These are phyloP conservation scores for Meyerozyma guilliermondii DNA, from an alignment of 1,139 yeast species.

Conservation along the genomic window DNA sequence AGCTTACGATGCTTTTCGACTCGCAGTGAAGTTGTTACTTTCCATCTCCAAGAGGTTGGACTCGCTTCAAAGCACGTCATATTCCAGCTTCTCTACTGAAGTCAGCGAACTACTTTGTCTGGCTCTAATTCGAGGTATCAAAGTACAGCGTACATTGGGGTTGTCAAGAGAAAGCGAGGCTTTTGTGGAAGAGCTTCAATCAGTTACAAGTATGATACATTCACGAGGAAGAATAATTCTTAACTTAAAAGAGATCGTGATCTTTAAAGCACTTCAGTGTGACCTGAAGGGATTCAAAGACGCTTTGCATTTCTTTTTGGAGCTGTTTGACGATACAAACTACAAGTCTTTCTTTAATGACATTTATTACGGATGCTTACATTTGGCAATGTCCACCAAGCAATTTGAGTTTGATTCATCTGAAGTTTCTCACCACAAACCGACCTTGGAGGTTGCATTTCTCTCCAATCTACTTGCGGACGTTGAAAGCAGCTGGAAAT, in stretches of 20 bases:
- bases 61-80: slow-evolving; percentile 16
- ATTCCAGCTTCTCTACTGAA: slow-evolving; percentile 29
- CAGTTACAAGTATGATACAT: neutral
- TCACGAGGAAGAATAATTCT: neutral
- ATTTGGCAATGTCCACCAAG: neutral
- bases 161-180: neutral
- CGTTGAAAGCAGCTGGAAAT: neutral
- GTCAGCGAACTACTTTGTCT: slow-evolving; percentile 27
- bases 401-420: neutral
- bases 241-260: neutral
- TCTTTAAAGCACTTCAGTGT: neutral
- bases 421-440: neutral
- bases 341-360: neutral
- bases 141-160: slow-evolving; percentile 41
- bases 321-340: neutral
- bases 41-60: slow-evolving; percentile 35
- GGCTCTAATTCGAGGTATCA: slow-evolving; percentile 31
- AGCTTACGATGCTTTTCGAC: slow-evolving; percentile 27
- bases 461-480: neutral
- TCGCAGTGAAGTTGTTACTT: slow-evolving; percentile 36
- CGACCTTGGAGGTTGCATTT: neutral
- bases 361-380: neutral
- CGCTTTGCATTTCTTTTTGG: neutral
- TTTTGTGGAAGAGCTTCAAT: neutral
- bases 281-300: neutral